Evolutionary conservation across 441 rosid species (phyloP).

Genomic region (Theobroma grandiflorum): DNA sequence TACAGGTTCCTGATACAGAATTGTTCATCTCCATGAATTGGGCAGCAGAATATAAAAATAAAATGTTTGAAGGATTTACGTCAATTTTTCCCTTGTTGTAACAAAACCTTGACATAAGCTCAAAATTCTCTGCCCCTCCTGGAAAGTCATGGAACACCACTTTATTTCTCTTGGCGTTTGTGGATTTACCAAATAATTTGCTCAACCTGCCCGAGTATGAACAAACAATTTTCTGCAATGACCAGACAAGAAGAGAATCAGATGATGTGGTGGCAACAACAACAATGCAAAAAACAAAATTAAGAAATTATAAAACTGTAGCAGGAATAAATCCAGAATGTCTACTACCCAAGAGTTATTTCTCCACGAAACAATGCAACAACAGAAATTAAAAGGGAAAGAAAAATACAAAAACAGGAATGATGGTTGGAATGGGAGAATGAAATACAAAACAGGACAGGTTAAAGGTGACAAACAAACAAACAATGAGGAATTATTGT

Average conservation of each 20-base stretch:
- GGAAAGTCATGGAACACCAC: slow-evolving; percentile 85
- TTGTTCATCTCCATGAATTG: slow-evolving; percentile 71
- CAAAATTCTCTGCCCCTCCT: slow-evolving; percentile 75
- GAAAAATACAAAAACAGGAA: slow-evolving; percentile 23
- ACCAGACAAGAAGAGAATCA: slow-evolving; percentile 16
- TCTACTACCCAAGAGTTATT: neutral
- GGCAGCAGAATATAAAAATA: slow-evolving; percentile 65
- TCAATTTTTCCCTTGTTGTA: slow-evolving; percentile 60
- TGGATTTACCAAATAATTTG: slow-evolving; percentile 65
- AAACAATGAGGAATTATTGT: slow-evolving; percentile 16
- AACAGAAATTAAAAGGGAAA: slow-evolving; percentile 16
- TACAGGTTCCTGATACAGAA: slow-evolving; percentile 40
- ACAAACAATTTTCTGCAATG: slow-evolving; percentile 66
- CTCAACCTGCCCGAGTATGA: slow-evolving; percentile 64
- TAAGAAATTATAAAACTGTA: neutral
- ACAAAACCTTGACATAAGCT: slow-evolving; percentile 76
- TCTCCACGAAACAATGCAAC: slow-evolving; percentile 1
- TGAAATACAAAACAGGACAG: slow-evolving; percentile 2
- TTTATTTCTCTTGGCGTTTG: slow-evolving; percentile 46
- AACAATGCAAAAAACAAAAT: neutral
- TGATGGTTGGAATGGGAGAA: slow-evolving; percentile 17
- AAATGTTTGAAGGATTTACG: slow-evolving; percentile 62
- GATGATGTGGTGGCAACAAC: neutral
- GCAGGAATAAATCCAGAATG: neutral
- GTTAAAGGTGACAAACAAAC: slow-evolving; percentile 18